Conservation (phyloP, 2,329 filamentous ascomycete species). For the Fusarium sp. region DNA sequence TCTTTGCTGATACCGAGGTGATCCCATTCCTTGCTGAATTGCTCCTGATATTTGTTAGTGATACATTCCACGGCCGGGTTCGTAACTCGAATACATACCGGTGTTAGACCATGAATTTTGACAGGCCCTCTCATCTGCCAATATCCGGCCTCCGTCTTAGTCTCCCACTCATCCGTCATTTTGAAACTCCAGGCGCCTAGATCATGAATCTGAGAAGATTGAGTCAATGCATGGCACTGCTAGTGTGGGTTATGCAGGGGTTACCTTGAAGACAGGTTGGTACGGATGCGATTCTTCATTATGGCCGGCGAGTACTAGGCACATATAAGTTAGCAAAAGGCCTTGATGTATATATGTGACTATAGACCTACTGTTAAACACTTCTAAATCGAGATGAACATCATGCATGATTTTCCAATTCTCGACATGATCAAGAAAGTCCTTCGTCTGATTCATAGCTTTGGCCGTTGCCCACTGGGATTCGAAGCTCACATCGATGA, state of each 20-base stretch:
- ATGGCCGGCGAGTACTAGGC: slow-evolving; percentile 42
- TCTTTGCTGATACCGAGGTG: slow-evolving; percentile 24
- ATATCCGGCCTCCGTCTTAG: slow-evolving; percentile 7
- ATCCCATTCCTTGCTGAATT: slow-evolving; percentile 34
- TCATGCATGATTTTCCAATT: slow-evolving; percentile 41
- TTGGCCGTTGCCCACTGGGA: slow-evolving; percentile 16
- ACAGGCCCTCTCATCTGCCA: slow-evolving; percentile 36
- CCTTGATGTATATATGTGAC: background rate
- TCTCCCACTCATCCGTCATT: slow-evolving; percentile 40
- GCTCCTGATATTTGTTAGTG: slow-evolving; percentile 44
- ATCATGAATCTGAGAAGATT: slow-evolving; percentile 45
- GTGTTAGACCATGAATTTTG: slow-evolving; percentile 44
- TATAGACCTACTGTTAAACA: slow-evolving; percentile 46
- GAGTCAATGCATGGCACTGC: slow-evolving; percentile 3
- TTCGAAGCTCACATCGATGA: slow-evolving; percentile 30
- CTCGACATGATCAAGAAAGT: slow-evolving; percentile 19
- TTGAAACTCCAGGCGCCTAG: slow-evolving; percentile 44
- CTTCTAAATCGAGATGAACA: slow-evolving; percentile 51
- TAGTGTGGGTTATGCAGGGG: background rate
- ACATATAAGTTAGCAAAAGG: slow-evolving; percentile 11
- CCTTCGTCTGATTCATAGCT: background rate
- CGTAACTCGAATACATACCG: slow-evolving; percentile 36
- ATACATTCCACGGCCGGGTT: background rate
- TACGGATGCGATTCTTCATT: slow-evolving; percentile 20
- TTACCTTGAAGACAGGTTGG: slow-evolving; percentile 48